A percentile compares a stretch with the other conserved stretches of the same genome.
Evolutionary conservation across 495 filamentous ascomycete genomes (phyloP).

Genomic region (Podospora pseudocomata): DNA sequence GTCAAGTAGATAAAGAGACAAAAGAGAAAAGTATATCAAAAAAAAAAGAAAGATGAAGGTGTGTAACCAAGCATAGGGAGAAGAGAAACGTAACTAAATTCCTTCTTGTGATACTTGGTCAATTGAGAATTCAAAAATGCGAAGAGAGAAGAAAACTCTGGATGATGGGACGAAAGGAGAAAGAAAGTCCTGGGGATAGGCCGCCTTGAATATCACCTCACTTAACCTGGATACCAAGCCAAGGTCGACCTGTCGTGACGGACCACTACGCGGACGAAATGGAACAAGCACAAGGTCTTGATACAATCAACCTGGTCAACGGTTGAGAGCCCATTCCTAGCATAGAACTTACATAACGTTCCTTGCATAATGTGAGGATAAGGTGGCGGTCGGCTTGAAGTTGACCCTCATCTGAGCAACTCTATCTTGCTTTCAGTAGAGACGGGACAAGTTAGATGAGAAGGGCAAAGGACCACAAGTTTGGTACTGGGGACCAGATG

Average conservation of each 20-base stretch:
- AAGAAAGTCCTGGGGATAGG: neutral
- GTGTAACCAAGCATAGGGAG: neutral
- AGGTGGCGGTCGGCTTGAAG: neutral
- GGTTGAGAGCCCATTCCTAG: neutral
- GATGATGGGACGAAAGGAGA: neutral
- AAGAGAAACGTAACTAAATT: neutral
- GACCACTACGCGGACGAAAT: neutral
- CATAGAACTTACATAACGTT: neutral
- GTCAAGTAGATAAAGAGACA: neutral
- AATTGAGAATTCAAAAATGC: neutral
- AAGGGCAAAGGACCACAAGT: neutral
- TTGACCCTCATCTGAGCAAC: neutral
- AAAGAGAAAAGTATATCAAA: neutral
- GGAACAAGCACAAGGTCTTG: neutral
- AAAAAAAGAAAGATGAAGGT: neutral
- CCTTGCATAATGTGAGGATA: neutral
- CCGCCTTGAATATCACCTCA: neutral
- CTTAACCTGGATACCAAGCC: neutral
- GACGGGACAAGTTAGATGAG: neutral
- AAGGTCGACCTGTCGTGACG: neutral
- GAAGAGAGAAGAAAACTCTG: neutral
- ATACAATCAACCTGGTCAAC: neutral
- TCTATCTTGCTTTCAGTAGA: neutral
- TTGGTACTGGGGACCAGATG: neutral
- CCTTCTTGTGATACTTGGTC: neutral